Evolutionary conservation across 73 alveolate species (phyloP).

Genomic region (Blepharisma japonicum): DNA sequence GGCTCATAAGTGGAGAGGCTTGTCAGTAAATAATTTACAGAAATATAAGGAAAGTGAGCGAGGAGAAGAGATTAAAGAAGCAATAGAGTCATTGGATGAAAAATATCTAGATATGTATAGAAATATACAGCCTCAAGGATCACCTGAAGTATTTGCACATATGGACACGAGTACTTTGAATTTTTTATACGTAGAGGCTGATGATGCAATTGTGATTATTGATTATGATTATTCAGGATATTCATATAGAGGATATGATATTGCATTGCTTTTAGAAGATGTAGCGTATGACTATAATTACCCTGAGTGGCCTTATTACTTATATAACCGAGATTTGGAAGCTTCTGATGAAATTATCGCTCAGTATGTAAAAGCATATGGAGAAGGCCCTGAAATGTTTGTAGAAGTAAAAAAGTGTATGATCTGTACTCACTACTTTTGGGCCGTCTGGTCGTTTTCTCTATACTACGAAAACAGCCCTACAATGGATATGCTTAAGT

Average conservation of each 20-base stretch:
- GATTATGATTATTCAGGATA: constrained; percentile 26
- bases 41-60: background rate
- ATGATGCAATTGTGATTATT: background rate
- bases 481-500: constrained; percentile 7
- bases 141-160: constrained; percentile 18
- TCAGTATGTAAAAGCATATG: constrained; percentile 15
- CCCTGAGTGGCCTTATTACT: constrained; percentile 6
- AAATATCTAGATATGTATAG: background rate
- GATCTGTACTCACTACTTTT: constrained; percentile 7
- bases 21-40: background rate
- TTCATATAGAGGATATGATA: constrained; percentile 13
- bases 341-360: constrained; percentile 18
- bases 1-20: background rate
- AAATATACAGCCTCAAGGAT: background rate
- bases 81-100: background rate
- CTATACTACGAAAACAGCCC: constrained; percentile 3
- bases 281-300: background rate
- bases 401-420: constrained; percentile 7
- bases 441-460: constrained; percentile 22
- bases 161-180: constrained; percentile 16
- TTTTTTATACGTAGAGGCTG: background rate
- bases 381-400: constrained; percentile 27
- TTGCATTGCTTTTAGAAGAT: constrained; percentile 19
- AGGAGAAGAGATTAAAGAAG: background rate
- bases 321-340: background rate